phyloP scores from a whole-genome alignment of 257 asterid species.

The Catharanthus roseus region DNA sequence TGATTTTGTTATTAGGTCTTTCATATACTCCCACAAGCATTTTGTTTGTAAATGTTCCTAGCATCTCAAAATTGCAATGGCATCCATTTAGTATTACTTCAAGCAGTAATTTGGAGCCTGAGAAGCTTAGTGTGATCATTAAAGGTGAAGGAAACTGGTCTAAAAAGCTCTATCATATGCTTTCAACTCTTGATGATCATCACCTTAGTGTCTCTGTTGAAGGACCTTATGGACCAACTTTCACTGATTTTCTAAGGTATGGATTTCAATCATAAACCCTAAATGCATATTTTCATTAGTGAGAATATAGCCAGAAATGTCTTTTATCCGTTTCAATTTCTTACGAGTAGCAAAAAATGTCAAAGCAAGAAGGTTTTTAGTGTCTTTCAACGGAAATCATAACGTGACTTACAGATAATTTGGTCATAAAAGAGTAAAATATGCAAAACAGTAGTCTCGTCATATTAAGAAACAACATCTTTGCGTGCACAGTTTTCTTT shows the following conservation, averaged over 20 bases:
- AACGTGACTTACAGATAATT: too few relatives aligned
- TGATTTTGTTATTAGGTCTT: constrained; percentile 30
- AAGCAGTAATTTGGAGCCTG: constrained; percentile 60
- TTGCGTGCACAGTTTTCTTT: too few relatives aligned
- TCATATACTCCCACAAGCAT: constrained; percentile 64
- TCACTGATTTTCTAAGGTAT: constrained; percentile 40
- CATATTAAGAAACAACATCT: too few relatives aligned
- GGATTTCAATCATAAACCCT: neutral
- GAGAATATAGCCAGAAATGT: too few relatives aligned
- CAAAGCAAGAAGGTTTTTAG: too few relatives aligned
- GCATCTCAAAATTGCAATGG: constrained; percentile 80
- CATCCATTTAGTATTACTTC: constrained; percentile 81
- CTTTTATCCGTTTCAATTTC: too few relatives aligned
- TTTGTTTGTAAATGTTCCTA: constrained; percentile 64
- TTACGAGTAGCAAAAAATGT: too few relatives aligned
- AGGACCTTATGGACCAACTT: constrained; percentile 59
- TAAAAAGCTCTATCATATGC: constrained; percentile 35
- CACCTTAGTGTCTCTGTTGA: constrained; percentile 46
- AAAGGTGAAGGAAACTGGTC: constrained; percentile 83
- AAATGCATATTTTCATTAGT: too few relatives aligned
- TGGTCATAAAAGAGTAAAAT: too few relatives aligned
- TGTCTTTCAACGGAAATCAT: too few relatives aligned
- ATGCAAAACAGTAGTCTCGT: too few relatives aligned
- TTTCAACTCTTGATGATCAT: constrained; percentile 16
- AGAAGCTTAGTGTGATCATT: constrained; percentile 42